Percentiles rank a stretch among this genome's conserved stretches.
These are phyloP conservation scores for Penicillium vulpinum DNA, from an alignment of 2,329 filamentous ascomycete species.

Conservation along the genomic window DNA sequence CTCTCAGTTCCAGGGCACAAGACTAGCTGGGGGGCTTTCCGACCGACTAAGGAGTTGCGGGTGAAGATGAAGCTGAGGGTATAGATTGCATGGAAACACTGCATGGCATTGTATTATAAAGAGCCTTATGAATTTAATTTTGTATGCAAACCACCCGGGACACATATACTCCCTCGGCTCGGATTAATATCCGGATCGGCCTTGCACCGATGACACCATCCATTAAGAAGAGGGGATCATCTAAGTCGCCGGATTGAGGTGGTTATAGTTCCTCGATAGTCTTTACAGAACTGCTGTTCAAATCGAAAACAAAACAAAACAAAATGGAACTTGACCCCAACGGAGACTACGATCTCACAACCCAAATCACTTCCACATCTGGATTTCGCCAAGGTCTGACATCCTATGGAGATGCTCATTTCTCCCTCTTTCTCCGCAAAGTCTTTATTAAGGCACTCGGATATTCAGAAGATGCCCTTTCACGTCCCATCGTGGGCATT, in stretches of 20 bases:
- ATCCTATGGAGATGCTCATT: slow-evolving; percentile 72
- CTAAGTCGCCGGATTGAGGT: slow-evolving; percentile 10
- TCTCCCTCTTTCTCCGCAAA: slow-evolving; percentile 72
- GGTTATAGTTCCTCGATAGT: neutral
- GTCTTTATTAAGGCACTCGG: slow-evolving; percentile 76
- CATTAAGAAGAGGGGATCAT: slow-evolving; percentile 18
- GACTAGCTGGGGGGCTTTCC: slow-evolving; percentile 52
- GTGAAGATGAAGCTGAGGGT: slow-evolving; percentile 54
- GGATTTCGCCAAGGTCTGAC: slow-evolving; percentile 66
- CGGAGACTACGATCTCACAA: slow-evolving; percentile 61
- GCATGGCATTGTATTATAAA: neutral
- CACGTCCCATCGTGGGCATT: slow-evolving; percentile 70
- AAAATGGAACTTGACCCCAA: slow-evolving; percentile 11
- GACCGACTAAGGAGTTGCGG: slow-evolving; percentile 54
- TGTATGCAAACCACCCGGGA: too few species aligned
- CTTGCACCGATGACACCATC: slow-evolving; percentile 27
- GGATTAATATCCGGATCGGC: slow-evolving; percentile 27
- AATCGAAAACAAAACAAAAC: neutral
- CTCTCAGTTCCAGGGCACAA: slow-evolving; percentile 55
- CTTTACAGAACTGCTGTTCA: neutral
- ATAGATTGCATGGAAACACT: slow-evolving; percentile 13
- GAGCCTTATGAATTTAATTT: neutral
- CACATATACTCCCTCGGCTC: slow-evolving; percentile 1
- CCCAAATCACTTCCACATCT: slow-evolving; percentile 51
- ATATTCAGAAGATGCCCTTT: slow-evolving; percentile 70